Base-by-base conservation (phyloP, 2,329 filamentous ascomycete species). In the Penicillium sp. region DNA sequence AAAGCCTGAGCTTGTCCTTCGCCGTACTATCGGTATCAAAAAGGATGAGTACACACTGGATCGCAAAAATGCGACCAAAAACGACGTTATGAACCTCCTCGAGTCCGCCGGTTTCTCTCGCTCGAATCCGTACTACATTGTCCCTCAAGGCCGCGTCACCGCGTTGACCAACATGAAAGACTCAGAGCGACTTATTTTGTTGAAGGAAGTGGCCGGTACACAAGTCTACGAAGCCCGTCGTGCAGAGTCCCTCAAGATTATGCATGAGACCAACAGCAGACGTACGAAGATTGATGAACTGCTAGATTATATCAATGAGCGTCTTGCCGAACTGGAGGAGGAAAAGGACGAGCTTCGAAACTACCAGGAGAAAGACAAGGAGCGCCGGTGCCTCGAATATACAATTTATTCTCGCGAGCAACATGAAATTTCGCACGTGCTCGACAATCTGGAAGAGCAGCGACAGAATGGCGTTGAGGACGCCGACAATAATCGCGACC, bases 151-250 rank as follows among this genome's bases (percentile, higher is more conserved):
- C 38, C 88, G 93, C 60, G 90, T 98, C 45, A 97, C 93, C 0
- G 84, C 88, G 16, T 75, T 98, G 60, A 98, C 93, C 30, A 98
- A 97, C 64, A 98, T 98, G 93, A 96, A 96, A 67, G 93, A 98
- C 64, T 82, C 83, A 1, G 90, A 96, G 64, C 81, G 93, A 36
- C 71, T 98, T 48, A 90, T 86, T 53, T 73, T 98, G 44, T 71
- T 98, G 47, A 98, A 98, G 68, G 93, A 97, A 62, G 93, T 98
- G n/a, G 93, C 93, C 1, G 93, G 93, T 47, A 98, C 93, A 6
- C 89, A 96, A 58, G 89, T 96, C 30, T 98, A 98, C 68, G 93
- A 98, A 68, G 85, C 87, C 37, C 84, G 91, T 41, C 82, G 94
- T 47, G 79, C 87, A 18, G 91, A 98, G 65, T 95, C 88, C 31